A percentile compares a stretch with the other conserved stretches of the same genome.
These are phyloP conservation scores for Hyaloscypha hepaticicola DNA, from an alignment of 495 filamentous ascomycete species.

Conservation along the genomic window DNA sequence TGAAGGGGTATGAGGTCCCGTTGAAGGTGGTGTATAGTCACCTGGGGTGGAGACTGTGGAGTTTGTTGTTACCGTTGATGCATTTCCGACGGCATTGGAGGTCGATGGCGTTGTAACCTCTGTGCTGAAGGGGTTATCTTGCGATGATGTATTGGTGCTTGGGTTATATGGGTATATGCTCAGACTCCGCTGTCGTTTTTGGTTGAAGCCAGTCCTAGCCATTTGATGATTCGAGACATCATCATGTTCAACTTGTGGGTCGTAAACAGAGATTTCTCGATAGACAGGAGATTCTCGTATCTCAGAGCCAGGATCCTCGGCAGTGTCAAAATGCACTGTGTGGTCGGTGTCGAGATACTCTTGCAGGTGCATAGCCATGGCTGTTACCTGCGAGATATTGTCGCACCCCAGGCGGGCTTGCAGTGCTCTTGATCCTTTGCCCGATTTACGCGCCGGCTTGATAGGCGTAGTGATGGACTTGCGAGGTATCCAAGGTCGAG, in stretches of 20 bases:
- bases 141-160: neutral
- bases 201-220: conserved; percentile 7
- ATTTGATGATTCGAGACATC: neutral
- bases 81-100: neutral
- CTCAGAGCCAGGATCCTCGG: neutral
- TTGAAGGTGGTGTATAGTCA: conserved; percentile 15
- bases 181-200: conserved; percentile 8
- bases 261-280: neutral
- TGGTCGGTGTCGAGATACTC: conserved; percentile 17
- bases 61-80: conserved; percentile 5
- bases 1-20: conserved; percentile 8
- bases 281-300: neutral
- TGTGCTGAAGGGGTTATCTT: neutral
- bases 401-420: conserved; percentile 14
- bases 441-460: neutral
- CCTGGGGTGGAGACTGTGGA: conserved; percentile 12
- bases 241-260: conserved; percentile 5
- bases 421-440: conserved; percentile 4
- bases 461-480: neutral
- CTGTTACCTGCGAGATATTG: conserved; percentile 9
- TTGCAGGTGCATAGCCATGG: conserved; percentile 22
- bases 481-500: conserved; percentile 20
- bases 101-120: neutral
- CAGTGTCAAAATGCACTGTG: neutral
- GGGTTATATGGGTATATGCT: neutral